Base-by-base conservation (phyloP, 352 stramenopile genomes). In the Phytophthora colocasiae region DNA sequence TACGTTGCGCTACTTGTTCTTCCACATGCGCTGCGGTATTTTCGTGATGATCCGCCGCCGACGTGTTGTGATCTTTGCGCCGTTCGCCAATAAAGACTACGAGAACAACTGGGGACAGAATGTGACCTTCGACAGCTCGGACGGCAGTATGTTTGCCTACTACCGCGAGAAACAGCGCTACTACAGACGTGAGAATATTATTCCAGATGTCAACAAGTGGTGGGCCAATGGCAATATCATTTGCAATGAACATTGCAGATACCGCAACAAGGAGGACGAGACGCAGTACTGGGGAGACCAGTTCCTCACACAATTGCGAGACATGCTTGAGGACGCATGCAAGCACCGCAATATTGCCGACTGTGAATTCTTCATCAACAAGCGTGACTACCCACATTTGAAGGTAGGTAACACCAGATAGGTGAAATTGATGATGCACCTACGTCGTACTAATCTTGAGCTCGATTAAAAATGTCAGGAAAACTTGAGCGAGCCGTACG, bases 291-390 rank as follows among this genome's bases (percentile, higher is more conserved):
- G 97, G 96, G 96, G 96, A 68, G 98, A 99, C 77, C 94, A 98
- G 53, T 99, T 99, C 62, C 75, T 99, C 24, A 92, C 95, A 19
- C 90, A 98, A 44, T 75, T 99, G 4, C 84, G 97, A 26, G 97
- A 99, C 73, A 98, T 99, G 95, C 80, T 99, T 7, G 96, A 98
- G 56, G 95, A 99, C 66, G 82, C 93, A 6, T 99, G 97, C 83
- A 87, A 92, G 61, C 73, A 98, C 56, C 90, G 97, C 32, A 76
- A 93, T 41, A 93, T 99, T 48, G 93, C 97, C 4, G 98, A 99
- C 77, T 99, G 97, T 73, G 98, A 99, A 75, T 99, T 99, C 65
- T 99, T 99, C 82, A 96, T 99, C 68, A 99, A 99, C 85, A 99
- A 99, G 77, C 87, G 97, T 46, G 96, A 99, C 77, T 99, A 99